These are phyloP conservation scores for Holtermanniella nyarrowii DNA, from an alignment of 768 basidiomycete species.

Conservation along the genomic window DNA sequence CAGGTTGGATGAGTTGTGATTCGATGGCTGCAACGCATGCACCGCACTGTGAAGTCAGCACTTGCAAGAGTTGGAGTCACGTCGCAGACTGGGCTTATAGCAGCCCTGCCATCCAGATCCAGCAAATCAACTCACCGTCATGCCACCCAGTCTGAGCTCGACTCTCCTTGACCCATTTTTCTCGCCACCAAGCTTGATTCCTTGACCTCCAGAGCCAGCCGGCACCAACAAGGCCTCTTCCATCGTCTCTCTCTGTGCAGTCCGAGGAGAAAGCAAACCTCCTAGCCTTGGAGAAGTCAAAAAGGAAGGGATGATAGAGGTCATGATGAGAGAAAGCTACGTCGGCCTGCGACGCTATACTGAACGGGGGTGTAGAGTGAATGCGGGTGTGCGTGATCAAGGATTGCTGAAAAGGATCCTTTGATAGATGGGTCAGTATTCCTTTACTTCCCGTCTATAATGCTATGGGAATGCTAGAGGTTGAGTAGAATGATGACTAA, in stretches of 20 bases:
- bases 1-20: constrained; percentile 51
- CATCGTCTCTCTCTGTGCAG: not conserved
- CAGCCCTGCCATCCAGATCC: not conserved
- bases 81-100: not conserved
- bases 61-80: not conserved
- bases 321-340: not conserved
- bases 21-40: constrained; percentile 42
- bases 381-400: no score
- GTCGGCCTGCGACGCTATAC: no score
- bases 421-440: no score
- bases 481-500: no score
- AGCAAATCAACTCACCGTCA: constrained; percentile 30
- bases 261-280: not conserved
- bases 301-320: not conserved
- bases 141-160: constrained; percentile 36
- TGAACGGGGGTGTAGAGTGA: no score
- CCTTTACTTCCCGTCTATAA: no score
- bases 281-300: not conserved
- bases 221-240: not conserved
- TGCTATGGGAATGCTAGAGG: no score
- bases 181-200: not conserved
- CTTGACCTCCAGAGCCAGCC: not conserved
- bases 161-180: constrained; percentile 9
- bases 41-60: constrained; percentile 29
- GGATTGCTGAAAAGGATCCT: no score